Base-by-base conservation (phyloP, 2,329 filamentous ascomycete species). In the Sclerotinia nivalis region DNA sequence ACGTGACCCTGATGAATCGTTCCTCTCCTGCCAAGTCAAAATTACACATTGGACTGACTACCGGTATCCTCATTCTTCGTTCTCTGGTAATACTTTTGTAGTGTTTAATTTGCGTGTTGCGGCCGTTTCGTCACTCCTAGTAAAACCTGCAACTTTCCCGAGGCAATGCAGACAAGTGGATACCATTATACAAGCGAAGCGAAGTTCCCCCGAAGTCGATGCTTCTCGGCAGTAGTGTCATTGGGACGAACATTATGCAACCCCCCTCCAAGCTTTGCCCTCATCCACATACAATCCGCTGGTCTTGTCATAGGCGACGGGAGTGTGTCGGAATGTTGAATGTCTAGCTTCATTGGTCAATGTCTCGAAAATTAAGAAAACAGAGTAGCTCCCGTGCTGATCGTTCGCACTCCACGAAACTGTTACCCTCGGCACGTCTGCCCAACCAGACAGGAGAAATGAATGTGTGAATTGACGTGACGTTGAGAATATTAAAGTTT, bases 401-500 rank as follows among this genome's bases (percentile, higher is more conserved):
- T 40, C 37, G 12, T 40, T 64, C 34, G 22, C 47, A 25, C 28
- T 64, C 45, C n/a, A 8, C 20, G 5, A 49, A 50, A 49, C 18
- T 18, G 43, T 37, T 20, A 28, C 9, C 49, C 15, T 64, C 40
- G 13, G 31, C 47, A 18, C 15, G 20, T 64, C 22, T 50, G 25
- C 22, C 47, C 31, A n/a, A 8, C n/a, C 47, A 25, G 9, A 15
- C 10, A 52, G 60, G 13, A 15, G 22, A 40, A 40, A 40, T 20
- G 47, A 13, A 25, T 64, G 31, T 4, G 61, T 50, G 13, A 12
- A 28, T 52, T 40, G 47, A 40, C 12, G 25, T 25, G 15, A 22
- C 22, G 40, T 34, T 49, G 25, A 22, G 25, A 15, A 20, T 40
- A 20, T 66, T 65, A 78, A 31, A 78, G 72, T 67, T 78, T 78